Conservation (phyloP, 345 rosid genomes). For the Melaleuca quinquenervia region DNA sequence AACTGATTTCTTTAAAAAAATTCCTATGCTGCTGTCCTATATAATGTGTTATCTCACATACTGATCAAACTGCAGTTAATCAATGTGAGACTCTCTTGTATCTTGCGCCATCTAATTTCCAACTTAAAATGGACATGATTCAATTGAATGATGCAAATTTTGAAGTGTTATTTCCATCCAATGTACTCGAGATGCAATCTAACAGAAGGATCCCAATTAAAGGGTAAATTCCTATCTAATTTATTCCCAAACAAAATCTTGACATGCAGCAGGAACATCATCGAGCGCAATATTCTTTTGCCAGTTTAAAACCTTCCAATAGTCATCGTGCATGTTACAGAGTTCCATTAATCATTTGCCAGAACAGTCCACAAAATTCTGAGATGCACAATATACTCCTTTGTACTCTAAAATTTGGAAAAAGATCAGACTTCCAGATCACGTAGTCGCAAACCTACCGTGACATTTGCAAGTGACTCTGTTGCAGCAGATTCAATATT, state of each 20-base stretch:
- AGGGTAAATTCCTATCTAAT: background rate
- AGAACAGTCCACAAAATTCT: background rate
- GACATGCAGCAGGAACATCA: background rate
- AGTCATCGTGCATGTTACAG: background rate
- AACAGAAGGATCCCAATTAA: background rate
- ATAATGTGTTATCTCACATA: background rate
- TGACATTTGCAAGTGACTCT: constrained; percentile 46
- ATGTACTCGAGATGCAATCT: background rate
- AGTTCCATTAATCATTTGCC: background rate
- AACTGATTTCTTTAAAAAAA: background rate
- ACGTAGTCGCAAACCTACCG: constrained; percentile 22
- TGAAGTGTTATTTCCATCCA: background rate
- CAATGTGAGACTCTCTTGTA: background rate
- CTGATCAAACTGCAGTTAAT: background rate
- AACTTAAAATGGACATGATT: background rate
- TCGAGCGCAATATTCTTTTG: background rate
- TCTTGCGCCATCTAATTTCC: background rate
- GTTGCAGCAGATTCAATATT: constrained; percentile 34
- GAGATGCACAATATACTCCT: background rate
- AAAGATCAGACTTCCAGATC: background rate
- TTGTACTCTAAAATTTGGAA: background rate
- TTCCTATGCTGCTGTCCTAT: background rate
- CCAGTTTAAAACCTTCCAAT: background rate
- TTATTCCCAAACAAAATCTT: background rate
- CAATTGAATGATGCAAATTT: background rate